Base-by-base conservation (phyloP, 2,329 filamentous ascomycete species). In the Uncinocarpus reesii region DNA sequence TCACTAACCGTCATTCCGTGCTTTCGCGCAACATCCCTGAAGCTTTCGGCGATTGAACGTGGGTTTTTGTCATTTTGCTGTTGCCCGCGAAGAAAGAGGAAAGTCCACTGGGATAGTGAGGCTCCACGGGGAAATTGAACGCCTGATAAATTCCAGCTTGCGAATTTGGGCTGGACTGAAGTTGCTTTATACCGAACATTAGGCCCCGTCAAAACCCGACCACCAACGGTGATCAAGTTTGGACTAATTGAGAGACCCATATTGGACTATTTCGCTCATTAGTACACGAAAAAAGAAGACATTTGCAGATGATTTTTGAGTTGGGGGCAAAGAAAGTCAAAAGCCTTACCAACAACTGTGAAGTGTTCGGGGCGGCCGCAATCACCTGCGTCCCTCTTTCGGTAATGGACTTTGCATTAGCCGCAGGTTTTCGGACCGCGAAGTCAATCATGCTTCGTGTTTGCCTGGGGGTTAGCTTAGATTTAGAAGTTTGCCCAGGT, bases 401-500 rank as follows among this genome's bases (percentile, higher is more conserved):
- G 1, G 75, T 71, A 56, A 92, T 83, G 0, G 81, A 83, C 1
- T 71, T 60, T 0, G 81, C 84, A 54, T 90, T 93, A 4, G 74
- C 67, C 1, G 72, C 72, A 0, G 86, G 85, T 0, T 67, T 67
- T 3, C 83, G 76, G 48, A 83, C 85, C 1, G 86, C 83, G 60
- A 86, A 86, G 0, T 67, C 66, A 38, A 90, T 79, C 85, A 92
- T 89, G 0, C 67, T 58, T 0, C 74, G 71, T 0, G 83, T 84
- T 58, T 90, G 83, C 0, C 71, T 63, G 0, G 73, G 68, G 0
- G 62, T 72, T 13, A 89, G 69, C 56, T 80, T 79, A 3, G 74
- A 67, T 32, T 75, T 77, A 18, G 80, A 72, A 0, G 75, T 63
- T 58, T 92, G 85, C 0, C 83, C 84, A 1, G 76, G 71, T 7